Percentiles rank a stretch among this genome's conserved stretches.
Conservation (phyloP, 2,329 filamentous ascomycete species). For the Hymenoscyphus infarciens region DNA sequence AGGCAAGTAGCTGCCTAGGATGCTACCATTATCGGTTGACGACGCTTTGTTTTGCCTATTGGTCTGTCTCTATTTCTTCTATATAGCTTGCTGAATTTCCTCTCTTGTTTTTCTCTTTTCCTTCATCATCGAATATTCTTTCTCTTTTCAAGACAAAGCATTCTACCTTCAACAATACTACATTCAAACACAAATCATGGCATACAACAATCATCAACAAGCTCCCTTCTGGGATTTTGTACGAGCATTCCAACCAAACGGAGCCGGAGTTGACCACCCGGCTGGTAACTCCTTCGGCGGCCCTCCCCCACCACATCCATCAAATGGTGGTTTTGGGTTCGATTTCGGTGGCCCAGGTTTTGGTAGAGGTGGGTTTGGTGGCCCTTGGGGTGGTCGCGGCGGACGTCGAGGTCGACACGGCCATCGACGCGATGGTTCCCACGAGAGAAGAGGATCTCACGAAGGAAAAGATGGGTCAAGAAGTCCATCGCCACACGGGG, state of each 20-base stretch:
- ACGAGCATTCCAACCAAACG: conserved; percentile 27
- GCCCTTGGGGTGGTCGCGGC: conserved; percentile 24
- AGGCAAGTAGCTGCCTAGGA: not conserved
- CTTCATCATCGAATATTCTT: not conserved
- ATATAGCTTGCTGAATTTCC: not conserved
- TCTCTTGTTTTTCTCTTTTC: not conserved
- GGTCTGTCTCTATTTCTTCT: not conserved
- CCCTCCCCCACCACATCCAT: conserved; percentile 15
- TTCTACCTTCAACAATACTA: not conserved
- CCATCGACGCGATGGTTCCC: conserved; percentile 17
- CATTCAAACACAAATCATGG: conserved; percentile 21
- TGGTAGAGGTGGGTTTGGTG: conserved; percentile 26
- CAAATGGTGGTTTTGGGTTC: conserved; percentile 22
- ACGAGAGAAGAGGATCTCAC: conserved; percentile 13
- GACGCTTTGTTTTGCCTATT: conserved; percentile 2
- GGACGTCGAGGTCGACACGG: conserved; percentile 24
- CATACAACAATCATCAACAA: conserved; percentile 32
- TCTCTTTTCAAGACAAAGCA: not conserved
- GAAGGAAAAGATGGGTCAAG: conserved; percentile 9
- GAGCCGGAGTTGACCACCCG: conserved; percentile 32
- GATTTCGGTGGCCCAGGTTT: conserved; percentile 18
- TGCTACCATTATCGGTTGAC: not conserved
- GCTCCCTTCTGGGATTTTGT: conserved; percentile 33
- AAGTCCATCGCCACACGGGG: conserved; percentile 10
- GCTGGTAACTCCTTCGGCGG: conserved; percentile 15